Conservation (phyloP, 306 rosid genomes). For the Myrica gale region DNA sequence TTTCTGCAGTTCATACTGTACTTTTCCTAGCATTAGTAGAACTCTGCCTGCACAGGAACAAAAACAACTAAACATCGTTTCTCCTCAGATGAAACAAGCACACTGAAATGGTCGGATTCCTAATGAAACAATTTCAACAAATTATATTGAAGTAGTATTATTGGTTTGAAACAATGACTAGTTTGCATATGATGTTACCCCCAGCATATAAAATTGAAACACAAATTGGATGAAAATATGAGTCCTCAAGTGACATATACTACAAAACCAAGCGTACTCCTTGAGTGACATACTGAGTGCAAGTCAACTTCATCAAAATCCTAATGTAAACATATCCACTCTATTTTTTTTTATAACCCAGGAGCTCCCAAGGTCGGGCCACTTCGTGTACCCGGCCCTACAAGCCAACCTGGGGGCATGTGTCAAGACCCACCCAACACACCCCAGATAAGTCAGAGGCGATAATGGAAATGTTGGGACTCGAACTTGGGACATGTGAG, state of each 20-base stretch:
- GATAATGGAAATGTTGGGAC: too few relatives aligned
- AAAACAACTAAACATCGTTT: neutral
- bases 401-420: too few relatives aligned
- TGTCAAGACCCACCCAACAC: too few relatives aligned
- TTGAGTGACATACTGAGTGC: neutral
- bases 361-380: too few relatives aligned
- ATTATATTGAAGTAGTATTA: neutral
- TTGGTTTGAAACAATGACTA: neutral
- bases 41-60: constrained; percentile 60
- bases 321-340: neutral
- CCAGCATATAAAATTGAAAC: neutral
- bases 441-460: too few relatives aligned
- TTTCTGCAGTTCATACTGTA: constrained; percentile 78
- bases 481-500: too few relatives aligned
- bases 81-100: neutral
- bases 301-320: constrained; percentile 3
- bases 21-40: constrained; percentile 73
- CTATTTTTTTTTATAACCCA: too few relatives aligned
- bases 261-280: neutral
- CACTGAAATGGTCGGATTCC: neutral
- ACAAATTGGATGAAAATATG: neutral
- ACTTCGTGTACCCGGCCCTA: too few relatives aligned
- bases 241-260: too few relatives aligned
- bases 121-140: neutral
- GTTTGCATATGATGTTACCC: neutral